A percentile compares a stretch with the other conserved stretches of the same genome.
phyloP scores from a whole-genome alignment of 1,284 basidiomycete species.

The Irpex sp. region DNA sequence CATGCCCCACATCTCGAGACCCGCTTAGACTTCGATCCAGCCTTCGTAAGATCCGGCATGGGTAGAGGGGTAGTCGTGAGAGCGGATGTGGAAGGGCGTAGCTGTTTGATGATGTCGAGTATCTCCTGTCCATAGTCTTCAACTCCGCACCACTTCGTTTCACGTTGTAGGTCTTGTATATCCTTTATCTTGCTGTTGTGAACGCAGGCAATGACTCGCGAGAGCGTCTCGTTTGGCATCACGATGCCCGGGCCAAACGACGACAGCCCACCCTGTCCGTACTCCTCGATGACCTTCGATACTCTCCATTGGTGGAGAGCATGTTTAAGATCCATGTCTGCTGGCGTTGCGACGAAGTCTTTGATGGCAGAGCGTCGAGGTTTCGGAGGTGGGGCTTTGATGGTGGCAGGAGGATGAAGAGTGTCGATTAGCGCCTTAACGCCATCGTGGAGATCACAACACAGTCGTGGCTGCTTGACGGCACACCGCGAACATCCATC shows the following conservation, averaged over 20 bases:
- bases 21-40: no score
- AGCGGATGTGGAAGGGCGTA: no score
- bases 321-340: background rate
- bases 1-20: no score
- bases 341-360: background rate
- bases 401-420: background rate
- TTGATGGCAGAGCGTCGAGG: background rate
- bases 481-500: background rate
- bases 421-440: background rate
- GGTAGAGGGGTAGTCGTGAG: no score
- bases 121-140: no score
- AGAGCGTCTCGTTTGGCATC: conserved; percentile 20
- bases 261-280: background rate
- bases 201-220: no score
- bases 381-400: background rate
- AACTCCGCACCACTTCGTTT: no score
- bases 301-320: conserved; percentile 4
- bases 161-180: no score
- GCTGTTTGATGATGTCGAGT: no score
- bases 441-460: background rate
- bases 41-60: no score
- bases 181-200: no score
- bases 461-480: background rate
- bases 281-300: background rate
- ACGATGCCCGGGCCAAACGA: conserved; percentile 9